Evolutionary conservation across 331 rosid genomes (phyloP).

Genomic region (Rhamnella rubrinervis): DNA sequence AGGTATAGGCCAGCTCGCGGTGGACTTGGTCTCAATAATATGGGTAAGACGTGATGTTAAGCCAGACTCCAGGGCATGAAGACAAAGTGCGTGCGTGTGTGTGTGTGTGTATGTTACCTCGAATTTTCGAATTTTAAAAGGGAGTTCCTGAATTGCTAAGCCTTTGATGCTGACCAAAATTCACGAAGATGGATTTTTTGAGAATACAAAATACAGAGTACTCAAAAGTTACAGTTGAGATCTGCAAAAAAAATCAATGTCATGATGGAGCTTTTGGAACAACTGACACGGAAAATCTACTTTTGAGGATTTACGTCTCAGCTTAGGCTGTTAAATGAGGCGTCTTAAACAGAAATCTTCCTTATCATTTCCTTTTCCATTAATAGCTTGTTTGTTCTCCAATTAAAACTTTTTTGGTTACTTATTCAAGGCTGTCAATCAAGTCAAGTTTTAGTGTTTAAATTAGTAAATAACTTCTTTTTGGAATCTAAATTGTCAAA

Average conservation of each 20-base stretch:
- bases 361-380: constrained; percentile 13
- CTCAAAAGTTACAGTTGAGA: not conserved
- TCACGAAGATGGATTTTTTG: not conserved
- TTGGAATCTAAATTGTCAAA: too few relatives aligned
- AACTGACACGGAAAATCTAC: constrained; percentile 1
- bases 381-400: constrained; percentile 5
- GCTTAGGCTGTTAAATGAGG: constrained; percentile 7
- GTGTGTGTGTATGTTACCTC: not conserved
- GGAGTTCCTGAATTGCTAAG: not conserved
- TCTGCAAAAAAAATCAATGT: not conserved
- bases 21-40: too few relatives aligned
- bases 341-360: constrained; percentile 13
- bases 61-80: not conserved
- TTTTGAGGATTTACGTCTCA: not conserved
- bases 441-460: too few relatives aligned
- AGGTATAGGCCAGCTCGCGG: too few relatives aligned
- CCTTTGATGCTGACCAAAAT: not conserved
- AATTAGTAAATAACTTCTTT: too few relatives aligned
- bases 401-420: not conserved
- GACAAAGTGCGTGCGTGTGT: not conserved
- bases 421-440: too few relatives aligned
- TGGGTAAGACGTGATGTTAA: too few relatives aligned
- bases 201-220: not conserved
- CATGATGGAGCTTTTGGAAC: not conserved
- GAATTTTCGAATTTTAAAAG: not conserved